Base-by-base conservation (phyloP, 345 rosid species). In the Sisymbrium altissimum region DNA sequence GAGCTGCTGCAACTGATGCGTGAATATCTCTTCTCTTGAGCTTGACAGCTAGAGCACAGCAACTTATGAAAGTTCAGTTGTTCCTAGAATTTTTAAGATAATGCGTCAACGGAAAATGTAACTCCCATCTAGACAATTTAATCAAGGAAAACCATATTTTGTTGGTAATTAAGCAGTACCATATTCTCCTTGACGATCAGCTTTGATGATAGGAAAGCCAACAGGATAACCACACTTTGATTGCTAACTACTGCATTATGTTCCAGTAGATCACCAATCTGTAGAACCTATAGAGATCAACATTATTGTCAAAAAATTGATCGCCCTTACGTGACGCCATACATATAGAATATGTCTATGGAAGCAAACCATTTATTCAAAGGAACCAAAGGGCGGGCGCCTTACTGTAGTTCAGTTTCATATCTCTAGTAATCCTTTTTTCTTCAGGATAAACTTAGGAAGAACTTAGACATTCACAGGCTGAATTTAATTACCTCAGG, bases 201-300 rank as follows among this genome's bases (percentile, higher is more conserved):
- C 73, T 89, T 95, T 49, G 93, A 87, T 61, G 94, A 81, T 25
- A 94, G 86, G 83, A 94, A 89, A 25, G 83, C 92, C 78, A 91
- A 65, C 66, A 94, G 78, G 66, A 94, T 74, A 46, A 91, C 80
- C 71, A 94, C 95, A 70, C 97, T 85, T 62, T 75, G 81, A 61
- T 83, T 84, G 81, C 85, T 88, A 53, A 81, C 76, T 25, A 86
- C 88, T 18, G 96, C 93, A 65, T 82, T 84, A 72, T 91, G 88
- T 80, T 88, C 97, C 73, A 91, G 88, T 81, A 94, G 79, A 68
- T 94, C 98, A 81, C 97, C 83, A 73, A 86, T 85, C 78, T 94
- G 91, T 75, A 94, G 78, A 80, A 94, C 89, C 98, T 94, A 84
- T 5, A 53, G 53, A 54, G 53, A 68, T 70, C 14, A 68, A 52